Evolutionary conservation across 1,284 basidiomycete genomes (phyloP).

Genomic region (Porodaedalea pini): DNA sequence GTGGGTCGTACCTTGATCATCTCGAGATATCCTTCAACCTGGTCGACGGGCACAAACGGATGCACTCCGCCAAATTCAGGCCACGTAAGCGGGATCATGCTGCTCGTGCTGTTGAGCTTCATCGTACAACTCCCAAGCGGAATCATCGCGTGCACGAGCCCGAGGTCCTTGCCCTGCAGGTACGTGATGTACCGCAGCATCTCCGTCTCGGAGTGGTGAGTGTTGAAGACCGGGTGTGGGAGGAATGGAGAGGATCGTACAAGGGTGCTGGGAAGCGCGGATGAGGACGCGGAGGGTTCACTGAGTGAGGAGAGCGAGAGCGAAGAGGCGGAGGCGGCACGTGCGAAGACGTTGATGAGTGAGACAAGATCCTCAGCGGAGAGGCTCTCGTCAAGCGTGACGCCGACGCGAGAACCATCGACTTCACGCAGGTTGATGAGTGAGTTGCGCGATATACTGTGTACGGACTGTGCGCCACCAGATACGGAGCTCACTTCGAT

Average conservation of each 20-base stretch:
- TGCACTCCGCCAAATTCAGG: constrained; percentile 89
- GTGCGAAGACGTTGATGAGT: constrained; percentile 81
- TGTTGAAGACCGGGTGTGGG: constrained; percentile 88
- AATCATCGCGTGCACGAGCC: constrained; percentile 95
- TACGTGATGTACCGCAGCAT: constrained; percentile 96
- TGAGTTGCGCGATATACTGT: constrained; percentile 61
- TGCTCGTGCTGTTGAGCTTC: constrained; percentile 96
- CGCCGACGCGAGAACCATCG: constrained; percentile 75
- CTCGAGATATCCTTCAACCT: constrained; percentile 84
- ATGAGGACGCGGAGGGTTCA: constrained; percentile 40
- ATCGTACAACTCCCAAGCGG: constrained; percentile 95
- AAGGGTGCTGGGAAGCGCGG: constrained; percentile 54
- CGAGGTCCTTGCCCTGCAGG: constrained; percentile 91
- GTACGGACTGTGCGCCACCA: constrained; percentile 62
- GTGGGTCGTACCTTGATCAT: constrained; percentile 63
- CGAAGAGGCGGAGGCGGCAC: constrained; percentile 44
- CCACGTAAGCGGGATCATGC: constrained; percentile 95
- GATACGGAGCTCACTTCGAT: constrained; percentile 68
- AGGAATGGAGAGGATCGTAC: constrained; percentile 76
- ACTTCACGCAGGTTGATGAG: constrained; percentile 85
- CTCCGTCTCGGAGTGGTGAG: constrained; percentile 96
- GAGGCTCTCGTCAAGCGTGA: constrained; percentile 93
- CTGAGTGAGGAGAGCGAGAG: constrained; percentile 34
- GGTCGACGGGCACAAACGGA: constrained; percentile 89
- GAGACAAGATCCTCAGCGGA: constrained; percentile 70